Percentiles rank a stretch among this genome's conserved stretches.
Conservation (phyloP, 768 basidiomycete species). For the Boletus vermiculosoides region DNA sequence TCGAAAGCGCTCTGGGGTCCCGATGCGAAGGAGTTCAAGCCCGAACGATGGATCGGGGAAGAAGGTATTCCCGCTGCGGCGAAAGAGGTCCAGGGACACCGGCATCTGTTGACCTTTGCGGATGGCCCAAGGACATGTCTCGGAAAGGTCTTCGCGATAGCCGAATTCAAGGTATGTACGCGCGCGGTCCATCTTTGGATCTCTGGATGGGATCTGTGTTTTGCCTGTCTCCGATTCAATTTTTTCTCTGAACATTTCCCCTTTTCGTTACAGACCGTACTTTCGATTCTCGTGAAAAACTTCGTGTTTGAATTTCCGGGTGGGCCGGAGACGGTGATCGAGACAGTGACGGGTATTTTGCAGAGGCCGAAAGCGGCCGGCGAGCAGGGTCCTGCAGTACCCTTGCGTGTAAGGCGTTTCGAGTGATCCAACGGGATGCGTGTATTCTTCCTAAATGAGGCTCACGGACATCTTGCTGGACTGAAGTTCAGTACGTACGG, state of each 20-base stretch:
- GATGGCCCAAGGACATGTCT: slow-evolving; percentile 1
- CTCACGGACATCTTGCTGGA: too few relatives aligned
- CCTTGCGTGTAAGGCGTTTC: slow-evolving; percentile 7
- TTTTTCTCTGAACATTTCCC: too few relatives aligned
- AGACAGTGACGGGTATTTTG: slow-evolving; percentile 13
- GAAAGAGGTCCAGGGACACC: slow-evolving; percentile 21
- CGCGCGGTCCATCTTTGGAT: background rate
- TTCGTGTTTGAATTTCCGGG: slow-evolving; percentile 23
- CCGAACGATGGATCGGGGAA: slow-evolving; percentile 58
- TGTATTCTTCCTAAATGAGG: too few relatives aligned
- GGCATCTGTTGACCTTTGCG: background rate
- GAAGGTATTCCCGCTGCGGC: slow-evolving; percentile 29
- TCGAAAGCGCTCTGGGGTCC: slow-evolving; percentile 60
- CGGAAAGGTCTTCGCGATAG: slow-evolving; percentile 11
- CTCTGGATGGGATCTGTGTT: background rate
- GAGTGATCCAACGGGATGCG: background rate
- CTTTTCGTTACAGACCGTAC: background rate
- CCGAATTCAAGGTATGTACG: background rate
- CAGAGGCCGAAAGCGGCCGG: slow-evolving; percentile 21
- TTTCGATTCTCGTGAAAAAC: background rate
- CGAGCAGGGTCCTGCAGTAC: slow-evolving; percentile 20
- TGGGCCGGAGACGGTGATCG: slow-evolving; percentile 19
- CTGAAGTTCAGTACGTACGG: too few relatives aligned
- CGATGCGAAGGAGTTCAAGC: slow-evolving; percentile 56
- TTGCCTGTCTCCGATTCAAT: too few relatives aligned